phyloP scores from a whole-genome alignment of 768 basidiomycete species.

The Termitomyces sp. region DNA sequence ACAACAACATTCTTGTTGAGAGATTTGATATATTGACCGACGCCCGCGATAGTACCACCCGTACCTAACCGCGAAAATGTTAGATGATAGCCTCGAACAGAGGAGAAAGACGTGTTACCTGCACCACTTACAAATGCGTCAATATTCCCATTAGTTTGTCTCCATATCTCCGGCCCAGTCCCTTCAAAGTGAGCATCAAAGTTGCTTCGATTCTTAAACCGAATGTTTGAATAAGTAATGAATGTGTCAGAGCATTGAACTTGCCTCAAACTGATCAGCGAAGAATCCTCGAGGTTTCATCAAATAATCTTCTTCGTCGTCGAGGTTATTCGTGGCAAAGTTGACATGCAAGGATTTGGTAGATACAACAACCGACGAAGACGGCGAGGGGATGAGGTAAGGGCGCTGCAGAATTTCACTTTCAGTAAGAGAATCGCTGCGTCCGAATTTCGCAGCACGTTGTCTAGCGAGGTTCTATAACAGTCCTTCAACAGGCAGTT shows the following conservation, averaged over 20 bases:
- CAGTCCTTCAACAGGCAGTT: background rate
- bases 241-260: background rate
- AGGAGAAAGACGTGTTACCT: conserved; percentile 37
- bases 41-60: conserved; percentile 91
- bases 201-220: conserved; percentile 75
- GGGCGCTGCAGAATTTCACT: conserved; percentile 14
- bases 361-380: conserved; percentile 49
- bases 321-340: conserved; percentile 30
- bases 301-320: conserved; percentile 38
- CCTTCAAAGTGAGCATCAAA: conserved; percentile 84
- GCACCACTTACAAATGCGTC: conserved; percentile 91
- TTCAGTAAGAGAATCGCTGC: conserved; percentile 27
- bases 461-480: conserved; percentile 82
- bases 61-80: conserved; percentile 56
- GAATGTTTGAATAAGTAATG: background rate
- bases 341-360: conserved; percentile 40
- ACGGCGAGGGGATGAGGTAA: conserved; percentile 37
- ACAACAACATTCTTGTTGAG: conserved; percentile 64
- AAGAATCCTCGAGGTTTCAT: conserved; percentile 79
- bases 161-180: conserved; percentile 95
- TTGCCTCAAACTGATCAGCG: conserved; percentile 90
- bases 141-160: conserved; percentile 79
- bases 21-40: conserved; percentile 75
- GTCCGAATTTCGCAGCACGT: conserved; percentile 73
- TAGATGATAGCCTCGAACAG: background rate